Conservation (phyloP, 805 yeast genomes). For the Cyberlindnera mrakii region DNA sequence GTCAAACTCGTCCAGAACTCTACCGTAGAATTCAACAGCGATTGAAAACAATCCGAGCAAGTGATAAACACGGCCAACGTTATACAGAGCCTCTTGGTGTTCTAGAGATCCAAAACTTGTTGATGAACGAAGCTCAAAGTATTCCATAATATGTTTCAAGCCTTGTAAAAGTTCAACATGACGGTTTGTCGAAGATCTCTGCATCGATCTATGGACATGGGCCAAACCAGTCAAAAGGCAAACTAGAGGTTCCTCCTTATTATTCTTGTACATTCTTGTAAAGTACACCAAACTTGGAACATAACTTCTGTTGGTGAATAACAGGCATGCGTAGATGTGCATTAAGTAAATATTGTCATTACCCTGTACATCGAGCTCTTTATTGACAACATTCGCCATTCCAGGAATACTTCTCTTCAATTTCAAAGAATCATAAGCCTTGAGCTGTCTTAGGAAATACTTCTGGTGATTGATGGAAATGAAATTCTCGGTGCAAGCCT, state of each 20-base stretch:
- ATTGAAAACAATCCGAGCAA: conserved; percentile 68
- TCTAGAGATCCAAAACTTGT: conserved; percentile 36
- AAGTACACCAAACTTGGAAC: conserved; percentile 77
- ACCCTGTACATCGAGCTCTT: conserved; percentile 38
- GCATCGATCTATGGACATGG: conserved; percentile 87
- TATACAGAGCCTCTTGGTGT: conserved; percentile 73
- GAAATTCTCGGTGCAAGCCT: conserved; percentile 49
- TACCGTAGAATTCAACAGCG: conserved; percentile 70
- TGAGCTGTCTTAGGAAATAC: conserved; percentile 81
- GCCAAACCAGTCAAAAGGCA: conserved; percentile 71
- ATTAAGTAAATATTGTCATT: conserved; percentile 61
- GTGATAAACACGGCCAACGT: conserved; percentile 81
- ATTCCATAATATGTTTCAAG: conserved; percentile 68
- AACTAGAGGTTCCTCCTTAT: conserved; percentile 73
- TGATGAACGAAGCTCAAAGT: conserved; percentile 44
- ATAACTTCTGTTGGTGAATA: conserved; percentile 78
- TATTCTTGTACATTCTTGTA: conserved; percentile 59
- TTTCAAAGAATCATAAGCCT: conserved; percentile 75
- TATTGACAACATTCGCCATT: conserved; percentile 66
- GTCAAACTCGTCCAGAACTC: conserved; percentile 41
- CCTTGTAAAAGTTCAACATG: conserved; percentile 89
- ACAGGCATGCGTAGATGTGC: conserved; percentile 71
- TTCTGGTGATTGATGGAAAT: conserved; percentile 84
- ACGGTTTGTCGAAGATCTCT: conserved; percentile 77
- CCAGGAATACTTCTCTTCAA: conserved; percentile 55